A percentile compares a stretch with the other conserved stretches of the same genome.
Conservation (phyloP, 2,329 filamentous ascomycete species). For the Coniochaeta hoffmannii region DNA sequence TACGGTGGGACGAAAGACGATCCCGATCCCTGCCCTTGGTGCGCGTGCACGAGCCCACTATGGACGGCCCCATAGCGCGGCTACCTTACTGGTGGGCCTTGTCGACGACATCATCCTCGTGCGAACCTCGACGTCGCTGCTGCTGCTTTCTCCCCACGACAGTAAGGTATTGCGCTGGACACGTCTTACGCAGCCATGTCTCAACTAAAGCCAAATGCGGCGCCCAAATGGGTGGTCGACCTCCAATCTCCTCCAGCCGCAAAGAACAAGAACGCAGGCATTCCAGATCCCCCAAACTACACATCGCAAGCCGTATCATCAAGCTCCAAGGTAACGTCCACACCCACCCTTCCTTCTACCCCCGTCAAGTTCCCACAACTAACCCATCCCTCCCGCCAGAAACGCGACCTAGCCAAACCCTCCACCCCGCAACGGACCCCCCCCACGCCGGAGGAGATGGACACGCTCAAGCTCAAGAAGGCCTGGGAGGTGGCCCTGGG, state of each 20-base stretch:
- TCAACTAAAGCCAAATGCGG: slow-evolving; percentile 10
- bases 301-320: slow-evolving; percentile 43
- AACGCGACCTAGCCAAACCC: slow-evolving; percentile 41
- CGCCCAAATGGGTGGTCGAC: slow-evolving; percentile 78
- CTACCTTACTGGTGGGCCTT: neutral
- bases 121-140: neutral
- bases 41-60: neutral
- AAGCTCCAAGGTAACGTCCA: slow-evolving; percentile 49
- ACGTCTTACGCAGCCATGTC: slow-evolving; percentile 15
- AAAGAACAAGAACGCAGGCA: slow-evolving; percentile 57
- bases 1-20: neutral
- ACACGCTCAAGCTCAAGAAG: slow-evolving; percentile 95
- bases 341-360: neutral
- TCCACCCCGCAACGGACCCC: slow-evolving; percentile 50
- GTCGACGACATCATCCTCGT: neutral
- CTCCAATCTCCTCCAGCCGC: slow-evolving; percentile 62
- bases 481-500: slow-evolving; percentile 95
- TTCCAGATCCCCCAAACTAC: slow-evolving; percentile 85
- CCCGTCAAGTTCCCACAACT: slow-evolving; percentile 2
- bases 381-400: slow-evolving; percentile 23
- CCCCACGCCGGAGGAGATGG: slow-evolving; percentile 77
- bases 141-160: neutral
- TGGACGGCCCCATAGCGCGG: neutral
- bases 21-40: neutral
- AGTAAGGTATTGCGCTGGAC: neutral